Conservation (phyloP, 2,329 filamentous ascomycete species). For the Claviceps maximensis region DNA sequence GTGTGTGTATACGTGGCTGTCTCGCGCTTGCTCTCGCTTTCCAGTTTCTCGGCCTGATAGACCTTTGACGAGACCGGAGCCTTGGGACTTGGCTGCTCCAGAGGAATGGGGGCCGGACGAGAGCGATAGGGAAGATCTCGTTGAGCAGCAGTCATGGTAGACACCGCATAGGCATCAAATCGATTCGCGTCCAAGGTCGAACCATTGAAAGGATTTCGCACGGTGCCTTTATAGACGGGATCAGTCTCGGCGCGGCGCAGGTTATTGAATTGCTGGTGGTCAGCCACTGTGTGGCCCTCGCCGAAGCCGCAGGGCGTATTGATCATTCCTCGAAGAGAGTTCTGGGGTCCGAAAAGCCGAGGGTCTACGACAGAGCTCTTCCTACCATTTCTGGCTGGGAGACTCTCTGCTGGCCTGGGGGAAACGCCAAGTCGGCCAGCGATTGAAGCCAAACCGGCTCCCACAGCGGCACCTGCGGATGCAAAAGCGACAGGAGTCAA, state of each 20-base stretch:
- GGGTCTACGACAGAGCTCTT: constrained; percentile 44
- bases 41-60: constrained; percentile 39
- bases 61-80: constrained; percentile 57
- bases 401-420: constrained; percentile 2
- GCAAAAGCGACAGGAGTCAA: constrained; percentile 8
- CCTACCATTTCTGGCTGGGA: constrained; percentile 14
- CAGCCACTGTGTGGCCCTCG: constrained; percentile 22
- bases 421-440: constrained; percentile 1
- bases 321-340: constrained; percentile 45
- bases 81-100: constrained; percentile 79
- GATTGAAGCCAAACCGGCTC: constrained; percentile 10
- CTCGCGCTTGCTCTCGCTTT: constrained; percentile 23
- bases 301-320: constrained; percentile 38
- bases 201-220: constrained; percentile 54
- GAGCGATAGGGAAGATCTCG: constrained; percentile 26
- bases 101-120: constrained; percentile 47
- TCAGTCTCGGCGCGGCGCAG: constrained; percentile 13
- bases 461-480: constrained; percentile 21
- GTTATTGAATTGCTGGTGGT: constrained; percentile 9
- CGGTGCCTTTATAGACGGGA: constrained; percentile 14
- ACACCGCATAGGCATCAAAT: constrained; percentile 44
- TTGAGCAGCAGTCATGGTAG: constrained; percentile 29
- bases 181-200: constrained; percentile 50
- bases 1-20: constrained; percentile 15
- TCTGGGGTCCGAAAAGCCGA: constrained; percentile 43